Evolutionary conservation across 768 basidiomycete species (phyloP).

Genomic region (Rhodotorula sphaerocarpa): DNA sequence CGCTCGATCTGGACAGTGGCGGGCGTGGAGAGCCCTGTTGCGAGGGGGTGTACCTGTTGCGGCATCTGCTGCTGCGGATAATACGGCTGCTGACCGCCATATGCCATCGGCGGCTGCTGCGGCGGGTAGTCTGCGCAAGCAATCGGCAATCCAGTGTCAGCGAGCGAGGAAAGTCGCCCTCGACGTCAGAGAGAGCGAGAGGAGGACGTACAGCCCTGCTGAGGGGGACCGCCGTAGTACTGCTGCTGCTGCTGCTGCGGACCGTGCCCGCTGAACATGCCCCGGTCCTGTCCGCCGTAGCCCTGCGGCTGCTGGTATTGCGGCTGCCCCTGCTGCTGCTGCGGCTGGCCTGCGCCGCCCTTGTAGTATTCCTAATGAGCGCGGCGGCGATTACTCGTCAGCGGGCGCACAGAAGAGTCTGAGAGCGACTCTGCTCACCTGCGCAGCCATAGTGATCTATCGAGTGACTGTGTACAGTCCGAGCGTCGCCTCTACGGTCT

Average conservation of each 20-base stretch:
- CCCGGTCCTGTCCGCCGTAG: slow-evolving; percentile 2
- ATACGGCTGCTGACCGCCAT: slow-evolving; percentile 19
- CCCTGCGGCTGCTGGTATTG: slow-evolving; percentile 14
- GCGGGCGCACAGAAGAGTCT: background rate
- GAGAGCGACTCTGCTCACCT: background rate
- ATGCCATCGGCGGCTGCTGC: slow-evolving; percentile 12
- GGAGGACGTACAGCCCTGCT: background rate
- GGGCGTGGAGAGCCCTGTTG: background rate
- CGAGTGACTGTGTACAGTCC: too few relatives aligned
- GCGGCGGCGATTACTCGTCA: background rate
- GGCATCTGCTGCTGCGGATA: slow-evolving; percentile 5
- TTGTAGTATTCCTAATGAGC: background rate
- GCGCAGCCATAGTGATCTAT: too few relatives aligned
- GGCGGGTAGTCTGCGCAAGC: slow-evolving; percentile 6
- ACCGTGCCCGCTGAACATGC: background rate
- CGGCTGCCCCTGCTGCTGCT: background rate
- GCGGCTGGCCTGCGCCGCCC: background rate
- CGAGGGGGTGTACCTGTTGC: background rate
- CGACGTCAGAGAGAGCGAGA: too few relatives aligned
- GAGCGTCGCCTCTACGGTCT: too few relatives aligned
- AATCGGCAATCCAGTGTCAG: too few relatives aligned
- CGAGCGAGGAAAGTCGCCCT: too few relatives aligned
- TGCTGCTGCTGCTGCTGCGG: slow-evolving; percentile 5
- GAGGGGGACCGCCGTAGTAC: background rate
- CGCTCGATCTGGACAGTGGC: too few relatives aligned